These are phyloP conservation scores for Sclerotinia nivalis DNA, from an alignment of 2,329 filamentous ascomycete genomes.

Conservation along the genomic window DNA sequence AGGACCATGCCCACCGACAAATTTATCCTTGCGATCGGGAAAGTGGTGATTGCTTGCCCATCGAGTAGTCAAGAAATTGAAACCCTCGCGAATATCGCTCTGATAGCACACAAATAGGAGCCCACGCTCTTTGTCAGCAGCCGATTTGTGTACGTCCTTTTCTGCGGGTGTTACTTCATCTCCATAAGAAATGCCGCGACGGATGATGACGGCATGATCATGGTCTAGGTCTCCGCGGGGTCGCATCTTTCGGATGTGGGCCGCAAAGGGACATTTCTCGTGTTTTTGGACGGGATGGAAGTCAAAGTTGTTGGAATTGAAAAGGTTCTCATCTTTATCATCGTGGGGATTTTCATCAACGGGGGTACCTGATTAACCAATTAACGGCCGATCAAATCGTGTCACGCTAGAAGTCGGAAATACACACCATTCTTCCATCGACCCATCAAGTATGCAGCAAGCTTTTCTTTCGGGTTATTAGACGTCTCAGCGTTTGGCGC, in stretches of 20 bases:
- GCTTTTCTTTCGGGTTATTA: constrained; percentile 2
- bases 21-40: constrained; percentile 23
- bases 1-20: constrained; percentile 29
- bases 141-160: constrained; percentile 33
- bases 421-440: constrained; percentile 9
- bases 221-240: constrained; percentile 44
- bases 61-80: constrained; percentile 31
- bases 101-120: constrained; percentile 51
- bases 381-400: not conserved
- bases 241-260: constrained; percentile 51
- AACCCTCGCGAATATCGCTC: constrained; percentile 46
- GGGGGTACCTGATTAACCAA: not conserved
- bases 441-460: constrained; percentile 12
- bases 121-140: constrained; percentile 43
- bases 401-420: constrained; percentile 31
- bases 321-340: constrained; percentile 26
- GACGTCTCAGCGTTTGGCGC: not conserved
- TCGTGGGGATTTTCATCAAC: constrained; percentile 4
- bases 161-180: constrained; percentile 43
- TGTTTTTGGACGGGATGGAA: constrained; percentile 38
- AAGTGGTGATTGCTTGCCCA: constrained; percentile 37
- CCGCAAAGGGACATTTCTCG: constrained; percentile 48
- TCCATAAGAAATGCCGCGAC: constrained; percentile 49
- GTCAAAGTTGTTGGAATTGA: constrained; percentile 38
- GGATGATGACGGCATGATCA: constrained; percentile 43